Evolutionary conservation across 148 eudicot genomes (phyloP), one percentile per base, ranked within the genome.

Genomic region (Vaccinium corymbosum): DNA sequence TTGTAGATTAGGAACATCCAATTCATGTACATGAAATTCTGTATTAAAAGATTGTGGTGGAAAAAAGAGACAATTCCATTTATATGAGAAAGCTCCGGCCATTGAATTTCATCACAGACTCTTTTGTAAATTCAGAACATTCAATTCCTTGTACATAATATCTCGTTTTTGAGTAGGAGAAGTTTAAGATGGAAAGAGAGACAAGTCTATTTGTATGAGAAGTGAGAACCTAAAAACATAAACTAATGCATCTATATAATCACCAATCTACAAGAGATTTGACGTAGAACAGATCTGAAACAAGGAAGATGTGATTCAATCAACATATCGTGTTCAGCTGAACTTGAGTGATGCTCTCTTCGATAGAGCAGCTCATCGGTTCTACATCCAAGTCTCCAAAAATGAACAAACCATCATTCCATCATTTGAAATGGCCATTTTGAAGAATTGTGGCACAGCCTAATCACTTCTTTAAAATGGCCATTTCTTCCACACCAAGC

Each of bases 401-500:
- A 22, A 25, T 64, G 71, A 11, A 64, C 71, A 25, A 64, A 25
- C 71, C 71, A n/a, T 64, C 35, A 64, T 64, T 11, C 66, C 32
- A 64, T 4, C 13, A 64, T 2, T 22, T 64, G 71, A 61, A 61
- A 35, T 35, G 38, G 38, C 38, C 38, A 35, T 35, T 35, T 35
- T 35, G 2, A 35, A 35, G 38, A 35, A 35, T 35, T 35, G 38
- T 35, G 38, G 38, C 2, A 35, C 80, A 93, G 74, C 42, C 11
- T 42, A 68, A 91, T 86, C 68, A 92, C 93, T 80, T 91, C 86
- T 32, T 68, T 25, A 66, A 85, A 88, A 42, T 85, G 79, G 53
- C 94, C 94, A 76, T 88, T 88, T 87, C 90, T 89, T 72, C 94
- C 93, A 50, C 89, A 83, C 92, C 90, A 94, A 46, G 94, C 91